Evolutionary conservation across 495 filamentous ascomycete species (phyloP).

Genomic region (Xylaria telfairii): DNA sequence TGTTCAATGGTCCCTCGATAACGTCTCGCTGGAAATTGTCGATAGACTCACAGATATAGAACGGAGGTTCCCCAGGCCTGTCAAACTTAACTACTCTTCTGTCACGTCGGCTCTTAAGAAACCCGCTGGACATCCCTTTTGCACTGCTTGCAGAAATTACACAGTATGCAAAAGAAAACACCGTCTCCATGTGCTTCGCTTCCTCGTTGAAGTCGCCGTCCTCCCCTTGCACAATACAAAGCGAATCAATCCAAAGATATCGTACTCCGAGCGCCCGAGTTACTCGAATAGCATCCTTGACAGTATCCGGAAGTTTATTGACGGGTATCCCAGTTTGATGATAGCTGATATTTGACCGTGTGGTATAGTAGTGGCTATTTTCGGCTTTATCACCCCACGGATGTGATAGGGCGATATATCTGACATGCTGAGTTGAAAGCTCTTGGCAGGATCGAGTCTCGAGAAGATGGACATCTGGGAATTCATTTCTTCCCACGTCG

Average conservation of each 20-base stretch:
- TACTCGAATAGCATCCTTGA: not conserved
- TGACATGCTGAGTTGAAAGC: not conserved
- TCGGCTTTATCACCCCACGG: slow-evolving; percentile 26
- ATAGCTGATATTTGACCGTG: not conserved
- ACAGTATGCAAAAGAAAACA: slow-evolving; percentile 32
- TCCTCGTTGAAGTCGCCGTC: slow-evolving; percentile 32
- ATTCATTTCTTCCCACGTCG: slow-evolving; percentile 30
- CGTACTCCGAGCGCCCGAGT: not conserved
- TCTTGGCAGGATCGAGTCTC: slow-evolving; percentile 14
- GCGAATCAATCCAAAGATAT: not conserved
- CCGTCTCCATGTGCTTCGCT: slow-evolving; percentile 32
- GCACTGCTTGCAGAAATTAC: slow-evolving; percentile 33
- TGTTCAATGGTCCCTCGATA: slow-evolving; percentile 19
- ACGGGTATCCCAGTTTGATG: slow-evolving; percentile 21
- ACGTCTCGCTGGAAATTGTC: slow-evolving; percentile 23
- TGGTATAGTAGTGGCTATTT: slow-evolving; percentile 2
- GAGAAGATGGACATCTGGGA: slow-evolving; percentile 17
- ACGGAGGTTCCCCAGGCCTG: not conserved
- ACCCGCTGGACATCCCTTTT: slow-evolving; percentile 22
- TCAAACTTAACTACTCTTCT: slow-evolving; percentile 22
- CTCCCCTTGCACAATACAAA: slow-evolving; percentile 16
- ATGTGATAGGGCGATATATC: slow-evolving; percentile 34
- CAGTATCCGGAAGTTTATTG: slow-evolving; percentile 25
- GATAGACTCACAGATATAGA: slow-evolving; percentile 26
- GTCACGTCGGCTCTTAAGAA: slow-evolving; percentile 23